Base-by-base conservation (phyloP, 768 basidiomycete species). In the Xanthoconium stramineum region DNA sequence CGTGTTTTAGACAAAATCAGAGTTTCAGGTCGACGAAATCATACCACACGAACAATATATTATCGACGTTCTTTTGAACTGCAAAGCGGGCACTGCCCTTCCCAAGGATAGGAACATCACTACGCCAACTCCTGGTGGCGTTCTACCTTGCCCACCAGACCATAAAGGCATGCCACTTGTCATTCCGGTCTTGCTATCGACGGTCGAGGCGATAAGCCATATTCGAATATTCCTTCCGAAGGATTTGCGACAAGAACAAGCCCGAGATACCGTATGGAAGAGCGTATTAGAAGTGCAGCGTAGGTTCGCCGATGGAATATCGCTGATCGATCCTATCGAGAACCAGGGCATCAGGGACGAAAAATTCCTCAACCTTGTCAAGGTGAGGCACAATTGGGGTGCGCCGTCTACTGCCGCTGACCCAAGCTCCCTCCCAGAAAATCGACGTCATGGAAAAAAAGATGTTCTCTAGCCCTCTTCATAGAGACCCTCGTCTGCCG, bases 331-430 rank as follows among this genome's bases (percentile, higher is more conserved):
- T 68, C 97, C 97, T 0, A 77, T 98, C 30, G 80, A 91, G 65
- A 93, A 98, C 68, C 94, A 98, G 94, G 87, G 85, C 11, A 97
- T 99, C 69, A 92, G 89, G 55, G 97, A 98, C 63, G 90, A 91
- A 36, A 93, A 90, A 62, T 99, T 99, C 76, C 83, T 83, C 65
- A 83, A 85, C 47, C 80, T 98, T 1, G 81, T 98, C 52, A 83
- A 91, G 74, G 95, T 94, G 54, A 42, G 74, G 67, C 13, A 28
- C 24, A n/a, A 11, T 11, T 28, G 3, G 11, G 24, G 5, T 6
- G 13, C 24, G 30, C 7, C 35, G 50, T 33, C 20, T 3, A 9
- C 39, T 15, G 13, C 29, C 40, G 24, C 47, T 43, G 30, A 68
- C 45, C 9, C 43, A 43, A 44, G 13, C 9, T 32, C 15, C 17